phyloP scores from a whole-genome alignment of 345 rosid species.

The Sonneratia alba region DNA sequence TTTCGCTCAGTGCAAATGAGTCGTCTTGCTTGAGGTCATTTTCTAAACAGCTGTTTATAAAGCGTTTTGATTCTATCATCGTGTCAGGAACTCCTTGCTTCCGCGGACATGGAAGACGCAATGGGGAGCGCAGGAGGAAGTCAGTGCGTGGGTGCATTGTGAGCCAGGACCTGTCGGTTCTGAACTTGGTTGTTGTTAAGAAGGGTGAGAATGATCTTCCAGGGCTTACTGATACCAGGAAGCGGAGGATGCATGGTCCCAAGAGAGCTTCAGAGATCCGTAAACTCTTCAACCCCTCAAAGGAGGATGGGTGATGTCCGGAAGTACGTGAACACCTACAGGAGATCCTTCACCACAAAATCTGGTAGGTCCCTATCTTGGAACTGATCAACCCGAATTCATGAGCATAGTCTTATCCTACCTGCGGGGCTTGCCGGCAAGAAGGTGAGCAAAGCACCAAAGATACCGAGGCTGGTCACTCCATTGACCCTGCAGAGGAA shows the following conservation, averaged over 20 bases:
- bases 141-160: constrained; percentile 89
- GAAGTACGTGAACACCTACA: constrained; percentile 73
- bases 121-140: constrained; percentile 72
- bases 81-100: constrained; percentile 66
- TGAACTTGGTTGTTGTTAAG: constrained; percentile 73
- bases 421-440: constrained; percentile 25
- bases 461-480: constrained; percentile 54
- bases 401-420: neutral
- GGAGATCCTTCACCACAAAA: constrained; percentile 65
- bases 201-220: constrained; percentile 74
- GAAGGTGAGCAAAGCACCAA: constrained; percentile 51
- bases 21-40: neutral
- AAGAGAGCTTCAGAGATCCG: constrained; percentile 78
- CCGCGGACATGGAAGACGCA: constrained; percentile 69
- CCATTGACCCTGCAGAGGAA: constrained; percentile 53
- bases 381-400: neutral
- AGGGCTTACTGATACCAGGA: constrained; percentile 62
- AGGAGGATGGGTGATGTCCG: constrained; percentile 81
- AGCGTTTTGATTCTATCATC: neutral
- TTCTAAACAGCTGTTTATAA: neutral
- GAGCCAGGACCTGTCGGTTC: constrained; percentile 68
- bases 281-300: constrained; percentile 57
- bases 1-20: neutral
- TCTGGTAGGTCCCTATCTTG: constrained; percentile 21
- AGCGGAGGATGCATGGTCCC: constrained; percentile 81